Conservation (phyloP, 2,329 filamentous ascomycete genomes). For the Pseudogymnoascus sp. region DNA sequence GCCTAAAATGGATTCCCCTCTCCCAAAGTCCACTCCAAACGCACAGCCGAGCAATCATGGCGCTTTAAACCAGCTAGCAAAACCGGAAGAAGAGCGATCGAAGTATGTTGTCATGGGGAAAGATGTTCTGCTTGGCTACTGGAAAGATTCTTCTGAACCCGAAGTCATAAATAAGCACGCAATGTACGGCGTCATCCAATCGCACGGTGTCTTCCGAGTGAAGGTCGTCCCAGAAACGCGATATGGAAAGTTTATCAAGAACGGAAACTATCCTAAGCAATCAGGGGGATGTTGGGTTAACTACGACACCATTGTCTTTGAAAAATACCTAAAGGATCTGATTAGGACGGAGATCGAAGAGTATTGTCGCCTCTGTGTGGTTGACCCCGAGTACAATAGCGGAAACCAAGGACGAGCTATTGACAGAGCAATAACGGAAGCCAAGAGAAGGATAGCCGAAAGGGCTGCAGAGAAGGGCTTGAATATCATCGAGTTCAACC, state of each 20-base stretch:
- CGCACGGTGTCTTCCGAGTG: conserved; percentile 56
- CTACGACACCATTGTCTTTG: conserved; percentile 52
- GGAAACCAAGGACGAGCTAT: conserved; percentile 20
- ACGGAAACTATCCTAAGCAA: conserved; percentile 52
- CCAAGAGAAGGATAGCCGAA: conserved; percentile 11
- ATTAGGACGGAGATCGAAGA: conserved; percentile 51
- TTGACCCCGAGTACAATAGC: conserved; percentile 47
- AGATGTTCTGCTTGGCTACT: conserved; percentile 44
- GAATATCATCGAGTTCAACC: background rate
- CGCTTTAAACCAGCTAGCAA: background rate
- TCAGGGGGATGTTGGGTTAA: conserved; percentile 54
- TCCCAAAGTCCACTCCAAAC: background rate
- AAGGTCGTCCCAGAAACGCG: conserved; percentile 53
- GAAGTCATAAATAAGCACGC: conserved; percentile 47
- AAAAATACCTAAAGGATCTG: conserved; percentile 44
- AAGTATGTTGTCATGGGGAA: conserved; percentile 14
- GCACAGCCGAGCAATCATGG: background rate
- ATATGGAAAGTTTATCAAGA: conserved; percentile 44
- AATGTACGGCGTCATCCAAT: conserved; percentile 52
- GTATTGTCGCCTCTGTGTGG: conserved; percentile 53
- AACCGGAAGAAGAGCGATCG: background rate
- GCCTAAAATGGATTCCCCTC: background rate
- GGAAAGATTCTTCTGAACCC: conserved; percentile 44
- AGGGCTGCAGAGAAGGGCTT: background rate
- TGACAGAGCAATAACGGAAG: conserved; percentile 9